phyloP scores from a whole-genome alignment of 805 yeast genomes.

The Kodamaea kakaduensis region DNA sequence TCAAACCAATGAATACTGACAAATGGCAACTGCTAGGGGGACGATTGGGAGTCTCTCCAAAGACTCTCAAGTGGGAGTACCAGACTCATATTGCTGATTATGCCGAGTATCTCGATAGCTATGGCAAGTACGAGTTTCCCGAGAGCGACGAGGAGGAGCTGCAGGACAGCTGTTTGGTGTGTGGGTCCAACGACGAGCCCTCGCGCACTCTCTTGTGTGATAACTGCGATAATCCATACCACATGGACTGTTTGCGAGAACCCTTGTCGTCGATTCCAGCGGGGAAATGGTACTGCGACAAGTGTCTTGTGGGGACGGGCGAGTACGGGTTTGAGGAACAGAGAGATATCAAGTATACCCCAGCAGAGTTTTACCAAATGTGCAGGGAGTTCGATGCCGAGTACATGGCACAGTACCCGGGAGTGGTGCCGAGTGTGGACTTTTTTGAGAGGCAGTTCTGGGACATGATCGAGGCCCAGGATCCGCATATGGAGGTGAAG shows the following conservation, averaged over 20 bases:
- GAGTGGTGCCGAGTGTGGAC: slow-evolving; percentile 36
- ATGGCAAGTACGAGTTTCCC: slow-evolving; percentile 28
- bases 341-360: slow-evolving; percentile 47
- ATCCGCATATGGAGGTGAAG: slow-evolving; percentile 53
- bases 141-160: slow-evolving; percentile 25
- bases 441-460: slow-evolving; percentile 65
- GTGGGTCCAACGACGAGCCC: slow-evolving; percentile 45
- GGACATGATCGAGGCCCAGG: slow-evolving; percentile 42
- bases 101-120: slow-evolving; percentile 27
- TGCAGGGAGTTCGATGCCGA: slow-evolving; percentile 48
- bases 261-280: slow-evolving; percentile 50
- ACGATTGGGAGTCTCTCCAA: slow-evolving; percentile 2
- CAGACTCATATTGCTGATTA: slow-evolving; percentile 24
- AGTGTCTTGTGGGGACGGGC: slow-evolving; percentile 81
- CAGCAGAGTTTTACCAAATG: slow-evolving; percentile 55
- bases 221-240: slow-evolving; percentile 69
- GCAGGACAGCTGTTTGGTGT: slow-evolving; percentile 43
- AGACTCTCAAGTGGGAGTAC: slow-evolving; percentile 23
- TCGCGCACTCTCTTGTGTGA: slow-evolving; percentile 58
- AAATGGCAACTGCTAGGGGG: slow-evolving; percentile 6
- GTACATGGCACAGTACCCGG: slow-evolving; percentile 32
- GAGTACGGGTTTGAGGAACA: slow-evolving; percentile 82
- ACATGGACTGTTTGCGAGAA: slow-evolving; percentile 62
- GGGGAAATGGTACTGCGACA: slow-evolving; percentile 75
- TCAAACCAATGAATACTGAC: slow-evolving; percentile 7